These are phyloP conservation scores for Neonectria neomacrospora DNA, from an alignment of 2,329 filamentous ascomycete species.

Conservation along the genomic window DNA sequence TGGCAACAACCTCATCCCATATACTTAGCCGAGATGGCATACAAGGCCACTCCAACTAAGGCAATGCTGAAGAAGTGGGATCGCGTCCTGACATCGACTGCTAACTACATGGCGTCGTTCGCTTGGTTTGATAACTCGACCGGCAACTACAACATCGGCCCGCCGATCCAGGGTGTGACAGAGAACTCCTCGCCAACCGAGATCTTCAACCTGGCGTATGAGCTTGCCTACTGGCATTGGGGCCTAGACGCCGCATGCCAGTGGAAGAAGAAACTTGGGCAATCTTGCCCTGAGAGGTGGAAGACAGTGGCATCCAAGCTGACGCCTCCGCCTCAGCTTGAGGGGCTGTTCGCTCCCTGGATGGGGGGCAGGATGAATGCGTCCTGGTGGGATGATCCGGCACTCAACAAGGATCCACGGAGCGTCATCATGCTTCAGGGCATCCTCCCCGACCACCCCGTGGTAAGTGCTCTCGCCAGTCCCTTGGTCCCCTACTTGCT, in stretches of 20 bases:
- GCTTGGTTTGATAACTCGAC: constrained; percentile 65
- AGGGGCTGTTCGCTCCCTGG: constrained; percentile 58
- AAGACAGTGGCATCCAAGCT: constrained; percentile 60
- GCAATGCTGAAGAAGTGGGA: constrained; percentile 64
- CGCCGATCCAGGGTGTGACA: constrained; percentile 57
- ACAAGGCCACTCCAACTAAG: constrained; percentile 37
- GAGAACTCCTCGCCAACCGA: constrained; percentile 68
- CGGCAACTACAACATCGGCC: constrained; percentile 60
- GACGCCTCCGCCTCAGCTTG: constrained; percentile 61
- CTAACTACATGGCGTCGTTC: constrained; percentile 70
- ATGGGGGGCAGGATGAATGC: constrained; percentile 63
- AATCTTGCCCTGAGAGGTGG: constrained; percentile 58
- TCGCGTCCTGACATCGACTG: constrained; percentile 59
- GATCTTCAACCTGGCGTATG: constrained; percentile 69
- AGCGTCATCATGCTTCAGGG: constrained; percentile 58
- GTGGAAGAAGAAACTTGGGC: constrained; percentile 62
- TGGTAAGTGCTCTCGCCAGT: background rate
- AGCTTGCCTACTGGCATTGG: constrained; percentile 71
- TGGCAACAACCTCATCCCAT: constrained; percentile 71
- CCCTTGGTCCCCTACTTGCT: too few species aligned
- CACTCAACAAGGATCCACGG: constrained; percentile 55
- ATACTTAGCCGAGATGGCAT: constrained; percentile 66
- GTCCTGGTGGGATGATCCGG: constrained; percentile 55
- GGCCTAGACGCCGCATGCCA: constrained; percentile 63
- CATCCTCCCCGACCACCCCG: constrained; percentile 54